phyloP scores from a whole-genome alignment of 2,329 filamentous ascomycete species.

The Neoscytalidium dimidiatum region DNA sequence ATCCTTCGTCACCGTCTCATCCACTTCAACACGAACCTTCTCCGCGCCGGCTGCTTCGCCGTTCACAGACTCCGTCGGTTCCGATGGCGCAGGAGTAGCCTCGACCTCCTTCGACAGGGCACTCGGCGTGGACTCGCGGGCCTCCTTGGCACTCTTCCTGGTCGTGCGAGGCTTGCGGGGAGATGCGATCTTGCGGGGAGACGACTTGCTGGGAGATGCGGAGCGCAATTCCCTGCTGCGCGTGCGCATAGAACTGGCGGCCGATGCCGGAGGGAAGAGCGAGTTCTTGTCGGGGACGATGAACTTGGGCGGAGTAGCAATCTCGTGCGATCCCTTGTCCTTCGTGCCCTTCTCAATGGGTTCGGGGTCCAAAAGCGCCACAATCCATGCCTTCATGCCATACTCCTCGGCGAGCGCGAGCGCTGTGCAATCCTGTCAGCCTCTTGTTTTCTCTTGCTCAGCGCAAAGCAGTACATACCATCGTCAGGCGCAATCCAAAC shows the following conservation, averaged over 20 bases:
- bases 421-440: slow-evolving; percentile 54
- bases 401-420: slow-evolving; percentile 86
- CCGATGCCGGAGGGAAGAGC: slow-evolving; percentile 33
- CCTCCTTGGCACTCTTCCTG: slow-evolving; percentile 36
- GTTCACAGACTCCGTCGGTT: slow-evolving; percentile 50
- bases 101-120: slow-evolving; percentile 39
- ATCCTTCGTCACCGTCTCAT: slow-evolving; percentile 61
- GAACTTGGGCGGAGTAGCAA: slow-evolving; percentile 80
- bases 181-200: slow-evolving; percentile 51
- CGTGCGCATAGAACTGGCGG: slow-evolving; percentile 25
- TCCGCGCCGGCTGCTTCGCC: slow-evolving; percentile 45
- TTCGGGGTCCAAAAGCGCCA: slow-evolving; percentile 85
- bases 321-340: slow-evolving; percentile 69
- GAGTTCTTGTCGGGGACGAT: slow-evolving; percentile 53
- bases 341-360: slow-evolving; percentile 70
- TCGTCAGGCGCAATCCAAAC: slow-evolving; percentile 87
- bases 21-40: slow-evolving; percentile 69
- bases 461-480: slow-evolving; percentile 48
- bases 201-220: slow-evolving; percentile 56
- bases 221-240: slow-evolving; percentile 61
- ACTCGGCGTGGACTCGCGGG: slow-evolving; percentile 45
- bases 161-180: slow-evolving; percentile 57
- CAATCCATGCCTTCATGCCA: slow-evolving; percentile 81
- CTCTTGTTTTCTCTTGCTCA: neutral
- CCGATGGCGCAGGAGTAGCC: slow-evolving; percentile 26